Base-by-base conservation (phyloP, 1,284 basidiomycete species). In the Puccinia sorghi region DNA sequence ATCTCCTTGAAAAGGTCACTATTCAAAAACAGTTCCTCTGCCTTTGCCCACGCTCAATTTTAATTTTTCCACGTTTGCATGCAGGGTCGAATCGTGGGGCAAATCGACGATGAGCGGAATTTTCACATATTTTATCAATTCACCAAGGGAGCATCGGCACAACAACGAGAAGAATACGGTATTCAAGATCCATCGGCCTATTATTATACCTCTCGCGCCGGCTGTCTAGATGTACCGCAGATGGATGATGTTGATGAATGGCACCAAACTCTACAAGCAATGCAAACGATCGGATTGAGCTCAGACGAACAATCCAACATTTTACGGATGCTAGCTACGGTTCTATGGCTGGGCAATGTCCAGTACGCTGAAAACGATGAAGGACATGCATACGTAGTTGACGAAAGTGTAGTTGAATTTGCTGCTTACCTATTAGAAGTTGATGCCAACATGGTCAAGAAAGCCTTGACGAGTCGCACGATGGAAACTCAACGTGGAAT, bases 121-220 rank as follows among this genome's bases (percentile, higher is more conserved):
- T 99, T 99, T 85, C 97, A 99, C 85, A 97, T 99, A 81, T 99
- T 99, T 87, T 99, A 99, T 86, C 97, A 99, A 85, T 96, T 99
- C 85, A 97, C 97, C 57, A 99, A 98, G 85, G 94, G 91, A 7
- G 97, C 97, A 5, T 90, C 91, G 6, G 87, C 90, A 63, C 91
- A 91, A 74, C 93, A 97, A 85, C 89, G 94, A 85, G 96, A 99
- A 86, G 89, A 90, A 80, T 97, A 95, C 83, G 97, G 97, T 57
- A 86, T 99, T n/a, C 94, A 98, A 86, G 94, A 93, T 1, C 97
- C 97, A 1, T 94, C 98, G 81, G 90, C 94, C 0, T 99, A 99
- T 84, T 89, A 91, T 0, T 99, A 97, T 85, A 99, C 93, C 0
- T 94, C 92, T 83, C 86, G 91, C 81, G 96, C 94, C 83, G 91